phyloP scores from a whole-genome alignment of 192 early-diverging fungal species.

The Pilaira anomala region DNA sequence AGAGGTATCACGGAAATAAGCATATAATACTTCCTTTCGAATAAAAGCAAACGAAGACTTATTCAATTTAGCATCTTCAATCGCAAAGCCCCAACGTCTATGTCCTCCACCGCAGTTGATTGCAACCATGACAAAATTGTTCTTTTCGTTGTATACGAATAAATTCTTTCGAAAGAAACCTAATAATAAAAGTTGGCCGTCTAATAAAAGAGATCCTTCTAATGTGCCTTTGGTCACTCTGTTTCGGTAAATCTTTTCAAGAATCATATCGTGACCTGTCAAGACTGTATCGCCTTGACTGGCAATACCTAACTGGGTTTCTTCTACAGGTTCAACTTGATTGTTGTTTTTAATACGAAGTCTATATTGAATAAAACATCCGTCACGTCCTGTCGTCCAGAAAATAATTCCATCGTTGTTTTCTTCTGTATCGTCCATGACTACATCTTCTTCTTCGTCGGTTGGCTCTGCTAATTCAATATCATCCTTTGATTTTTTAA shows the following conservation, averaged over 20 bases:
- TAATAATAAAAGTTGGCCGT: conserved; percentile 54
- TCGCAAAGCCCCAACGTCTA: conserved; percentile 66
- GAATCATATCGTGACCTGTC: conserved; percentile 12
- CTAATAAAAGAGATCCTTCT: conserved; percentile 54
- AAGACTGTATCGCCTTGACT: conserved; percentile 7
- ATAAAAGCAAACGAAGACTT: conserved; percentile 57
- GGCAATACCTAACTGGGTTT: conserved; percentile 2
- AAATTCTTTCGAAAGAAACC: conserved; percentile 75
- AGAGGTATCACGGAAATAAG: conserved; percentile 42
- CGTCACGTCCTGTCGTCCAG: conserved; percentile 65
- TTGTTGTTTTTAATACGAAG: conserved; percentile 22
- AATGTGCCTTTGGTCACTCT: conserved; percentile 77
- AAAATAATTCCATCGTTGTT: conserved; percentile 44
- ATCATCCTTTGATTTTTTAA: conserved; percentile 7
- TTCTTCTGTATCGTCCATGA: neutral
- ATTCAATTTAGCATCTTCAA: conserved; percentile 44
- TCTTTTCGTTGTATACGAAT: conserved; percentile 67
- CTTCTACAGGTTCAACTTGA: neutral
- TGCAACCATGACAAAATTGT: conserved; percentile 63
- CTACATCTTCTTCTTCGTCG: conserved; percentile 1
- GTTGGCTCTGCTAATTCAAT: neutral
- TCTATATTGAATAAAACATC: conserved; percentile 53
- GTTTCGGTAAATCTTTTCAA: conserved; percentile 54
- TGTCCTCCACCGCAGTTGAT: conserved; percentile 73
- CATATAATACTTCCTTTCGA: conserved; percentile 49